Conservation (phyloP, 768 basidiomycete genomes). For the Boletus rubroflammeus region DNA sequence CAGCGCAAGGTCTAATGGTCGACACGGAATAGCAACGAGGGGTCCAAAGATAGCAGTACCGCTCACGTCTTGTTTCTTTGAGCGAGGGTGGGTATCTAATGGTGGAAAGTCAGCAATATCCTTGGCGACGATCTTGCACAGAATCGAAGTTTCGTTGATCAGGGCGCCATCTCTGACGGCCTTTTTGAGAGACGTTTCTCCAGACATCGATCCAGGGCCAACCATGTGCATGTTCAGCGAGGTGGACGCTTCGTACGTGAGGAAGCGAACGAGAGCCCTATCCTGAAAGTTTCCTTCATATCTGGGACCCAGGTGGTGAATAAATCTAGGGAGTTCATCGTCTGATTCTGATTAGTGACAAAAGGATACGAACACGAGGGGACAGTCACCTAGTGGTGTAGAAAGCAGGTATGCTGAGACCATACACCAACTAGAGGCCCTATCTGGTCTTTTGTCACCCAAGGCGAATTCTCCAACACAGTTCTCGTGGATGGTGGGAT, state of each 20-base stretch:
- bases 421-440: conserved; percentile 54
- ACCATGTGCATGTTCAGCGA: conserved; percentile 77
- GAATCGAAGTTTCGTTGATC: conserved; percentile 37
- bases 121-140: conserved; percentile 39
- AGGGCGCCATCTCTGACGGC: conserved; percentile 41
- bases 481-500: conserved; percentile 50
- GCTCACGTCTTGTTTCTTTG: neutral
- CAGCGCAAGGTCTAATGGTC: conserved; percentile 67
- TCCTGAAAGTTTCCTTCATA: conserved; percentile 79
- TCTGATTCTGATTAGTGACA: conserved; percentile 36
- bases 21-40: conserved; percentile 56
- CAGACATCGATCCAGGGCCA: conserved; percentile 42
- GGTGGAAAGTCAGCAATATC: conserved; percentile 14
- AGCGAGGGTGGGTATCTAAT: conserved; percentile 3
- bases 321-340: conserved; percentile 68
- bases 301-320: conserved; percentile 79
- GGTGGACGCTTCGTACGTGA: conserved; percentile 83
- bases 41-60: conserved; percentile 40
- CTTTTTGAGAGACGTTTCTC: conserved; percentile 36
- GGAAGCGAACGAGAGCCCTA: conserved; percentile 59
- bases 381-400: conserved; percentile 48
- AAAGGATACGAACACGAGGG: neutral
- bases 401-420: conserved; percentile 63
- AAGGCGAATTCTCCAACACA: conserved; percentile 44
- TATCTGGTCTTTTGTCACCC: conserved; percentile 47